These are phyloP conservation scores for Lasiodiplodia sp. DNA, from an alignment of 2,329 filamentous ascomycete genomes.

Conservation along the genomic window DNA sequence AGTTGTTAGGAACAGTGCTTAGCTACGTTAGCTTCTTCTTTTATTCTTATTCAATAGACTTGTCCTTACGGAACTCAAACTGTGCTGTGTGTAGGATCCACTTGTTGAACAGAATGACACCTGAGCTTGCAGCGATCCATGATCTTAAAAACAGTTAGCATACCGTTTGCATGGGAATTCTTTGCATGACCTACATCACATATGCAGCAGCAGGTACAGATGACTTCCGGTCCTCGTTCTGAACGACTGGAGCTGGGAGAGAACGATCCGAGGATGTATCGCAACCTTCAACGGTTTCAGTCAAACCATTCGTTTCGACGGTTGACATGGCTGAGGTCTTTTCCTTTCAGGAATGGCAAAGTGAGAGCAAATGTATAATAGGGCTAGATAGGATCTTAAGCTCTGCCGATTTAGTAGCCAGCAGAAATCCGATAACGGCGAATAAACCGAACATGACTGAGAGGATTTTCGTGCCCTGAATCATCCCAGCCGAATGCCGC, in stretches of 20 bases:
- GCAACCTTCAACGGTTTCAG: too few species aligned
- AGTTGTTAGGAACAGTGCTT: slow-evolving; percentile 36
- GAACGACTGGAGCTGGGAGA: background rate
- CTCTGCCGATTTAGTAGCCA: too few species aligned
- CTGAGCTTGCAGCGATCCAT: slow-evolving; percentile 83
- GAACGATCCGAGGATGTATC: background rate
- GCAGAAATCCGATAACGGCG: too few species aligned
- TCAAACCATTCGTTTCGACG: too few species aligned
- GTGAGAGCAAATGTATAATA: too few species aligned
- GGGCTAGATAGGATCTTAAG: too few species aligned
- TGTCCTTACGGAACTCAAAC: slow-evolving; percentile 68
- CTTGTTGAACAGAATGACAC: slow-evolving; percentile 91
- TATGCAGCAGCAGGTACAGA: slow-evolving; percentile 41
- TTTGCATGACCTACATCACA: slow-evolving; percentile 9
- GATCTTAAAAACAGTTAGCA: slow-evolving; percentile 55
- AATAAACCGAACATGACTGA: too few species aligned
- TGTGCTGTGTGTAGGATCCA: slow-evolving; percentile 76
- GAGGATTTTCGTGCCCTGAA: too few species aligned
- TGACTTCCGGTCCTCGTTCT: slow-evolving; percentile 41
- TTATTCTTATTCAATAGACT: background rate
- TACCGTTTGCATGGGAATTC: background rate
- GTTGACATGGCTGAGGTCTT: too few species aligned
- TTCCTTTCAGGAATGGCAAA: too few species aligned
- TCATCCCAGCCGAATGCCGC: too few species aligned
- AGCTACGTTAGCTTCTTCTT: background rate